Evolutionary conservation across 192 early-diverging fungal species (phyloP).

Genomic region (Coemansia sp.): DNA sequence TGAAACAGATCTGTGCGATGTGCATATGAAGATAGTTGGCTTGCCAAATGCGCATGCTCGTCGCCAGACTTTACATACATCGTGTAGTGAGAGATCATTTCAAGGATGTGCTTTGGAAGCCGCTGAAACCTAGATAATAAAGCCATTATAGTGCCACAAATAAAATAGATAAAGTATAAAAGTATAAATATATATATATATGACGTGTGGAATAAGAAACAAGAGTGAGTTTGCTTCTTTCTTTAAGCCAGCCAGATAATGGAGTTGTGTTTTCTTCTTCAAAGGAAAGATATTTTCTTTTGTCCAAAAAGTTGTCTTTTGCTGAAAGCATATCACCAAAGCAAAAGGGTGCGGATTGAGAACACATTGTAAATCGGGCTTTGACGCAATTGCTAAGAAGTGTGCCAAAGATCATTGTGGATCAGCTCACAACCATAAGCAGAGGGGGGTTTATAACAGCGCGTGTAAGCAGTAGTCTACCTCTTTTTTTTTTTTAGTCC

Average conservation of each 20-base stretch:
- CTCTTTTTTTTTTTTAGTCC: too few species aligned
- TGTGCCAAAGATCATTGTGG: background rate
- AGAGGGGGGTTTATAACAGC: background rate
- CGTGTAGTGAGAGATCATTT: background rate
- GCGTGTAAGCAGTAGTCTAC: background rate
- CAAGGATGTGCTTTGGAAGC: background rate
- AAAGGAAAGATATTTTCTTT: background rate
- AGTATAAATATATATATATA: background rate
- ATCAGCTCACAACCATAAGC: background rate
- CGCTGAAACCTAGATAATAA: background rate
- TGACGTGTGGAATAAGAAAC: background rate
- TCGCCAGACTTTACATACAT: background rate
- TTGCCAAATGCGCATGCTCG: background rate
- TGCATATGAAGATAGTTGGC: background rate
- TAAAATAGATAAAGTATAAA: background rate
- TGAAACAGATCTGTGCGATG: background rate
- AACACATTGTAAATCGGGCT: background rate
- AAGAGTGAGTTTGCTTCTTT: background rate
- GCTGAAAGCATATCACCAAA: background rate
- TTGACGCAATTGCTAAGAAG: background rate
- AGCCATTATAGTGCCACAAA: background rate
- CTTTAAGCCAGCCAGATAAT: background rate
- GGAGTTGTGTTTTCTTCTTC: background rate
- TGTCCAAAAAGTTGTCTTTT: background rate
- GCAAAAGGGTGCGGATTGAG: background rate